Evolutionary conservation across 768 basidiomycete species (phyloP), one percentile per base, ranked within the genome.

Genomic region (Leccinum ochraceum): DNA sequence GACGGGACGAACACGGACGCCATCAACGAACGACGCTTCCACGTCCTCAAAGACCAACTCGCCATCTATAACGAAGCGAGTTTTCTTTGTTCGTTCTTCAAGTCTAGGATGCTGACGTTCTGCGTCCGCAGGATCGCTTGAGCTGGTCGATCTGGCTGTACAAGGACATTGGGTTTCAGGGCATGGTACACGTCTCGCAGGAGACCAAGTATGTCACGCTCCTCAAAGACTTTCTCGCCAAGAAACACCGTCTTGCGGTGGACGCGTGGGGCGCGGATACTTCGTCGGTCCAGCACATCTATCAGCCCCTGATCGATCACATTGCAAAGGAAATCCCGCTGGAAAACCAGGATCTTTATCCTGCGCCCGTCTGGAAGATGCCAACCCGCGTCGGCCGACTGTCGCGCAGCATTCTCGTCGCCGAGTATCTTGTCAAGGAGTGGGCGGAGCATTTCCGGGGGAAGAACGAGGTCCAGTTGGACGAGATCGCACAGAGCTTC

Each of bases 141-240:
- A 86, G 84, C 69, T 92, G 90, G 90, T 86, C 87, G 1, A 94
- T 93, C 77, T 94, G 92, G 92, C 75, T 92, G 20, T 94, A 90
- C 82, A 94, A 89, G 67, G 88, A 90, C 66, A 88, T 90, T 65
- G 89, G 89, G n/a, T 89, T 88, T 80, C 88, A 91, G 75, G 91
- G 91, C 39, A 91, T 93, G 90, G 86, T 89, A 30, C 83, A 89
- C 73, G 79, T 87, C 66, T 81, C 82, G n/a, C 79, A 77, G 13
- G 82, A 86, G 14, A 86, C 90, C 4, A 80, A 88, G 3, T 94
- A 91, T 76, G 86, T 87, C 80, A 82, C 76, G 54, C 83, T 88
- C 54, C 81, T 94, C 76, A 75, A 77, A 52, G 77, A 82, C 34
- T 91, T 91, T 78, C 80, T 92, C 55, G 82, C 80, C 56, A 91